Percentiles rank a stretch among this genome's conserved stretches.
Conservation (phyloP, 495 filamentous ascomycete genomes). For the Pseudevernia furfuracea region DNA sequence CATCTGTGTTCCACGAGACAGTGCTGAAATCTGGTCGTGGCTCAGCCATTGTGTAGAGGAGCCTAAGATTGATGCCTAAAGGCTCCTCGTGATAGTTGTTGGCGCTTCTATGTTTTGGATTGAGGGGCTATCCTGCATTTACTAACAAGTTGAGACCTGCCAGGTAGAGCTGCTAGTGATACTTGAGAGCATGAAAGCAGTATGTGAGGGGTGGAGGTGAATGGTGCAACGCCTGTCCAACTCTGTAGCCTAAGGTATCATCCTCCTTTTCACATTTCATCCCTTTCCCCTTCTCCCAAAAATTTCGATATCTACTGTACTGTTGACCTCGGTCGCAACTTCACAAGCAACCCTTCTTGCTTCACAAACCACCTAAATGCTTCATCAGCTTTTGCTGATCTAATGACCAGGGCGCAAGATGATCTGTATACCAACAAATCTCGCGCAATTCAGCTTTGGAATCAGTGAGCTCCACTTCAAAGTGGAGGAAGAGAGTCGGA, state of each 20-base stretch:
- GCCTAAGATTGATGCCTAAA: not conserved
- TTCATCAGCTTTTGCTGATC: not conserved
- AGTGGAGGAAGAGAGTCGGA: slow-evolving; percentile 28
- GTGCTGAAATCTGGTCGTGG: not conserved
- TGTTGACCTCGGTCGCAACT: slow-evolving; percentile 1
- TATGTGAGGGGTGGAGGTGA: not conserved
- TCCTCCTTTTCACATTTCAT: not conserved
- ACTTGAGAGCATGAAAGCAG: no score
- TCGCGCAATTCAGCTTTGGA: slow-evolving; percentile 25
- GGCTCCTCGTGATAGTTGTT: not conserved
- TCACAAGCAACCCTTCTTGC: slow-evolving; percentile 21
- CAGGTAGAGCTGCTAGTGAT: not conserved
- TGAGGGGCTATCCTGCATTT: not conserved
- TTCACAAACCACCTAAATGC: slow-evolving; percentile 22
- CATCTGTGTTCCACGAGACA: not conserved
- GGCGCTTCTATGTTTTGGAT: not conserved
- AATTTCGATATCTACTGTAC: not conserved
- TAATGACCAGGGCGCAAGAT: not conserved
- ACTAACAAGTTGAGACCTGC: not conserved
- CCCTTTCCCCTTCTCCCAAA: not conserved
- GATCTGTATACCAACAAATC: slow-evolving; percentile 10
- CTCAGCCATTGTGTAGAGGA: not conserved
- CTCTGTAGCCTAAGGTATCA: not conserved
- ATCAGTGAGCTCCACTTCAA: slow-evolving; percentile 26
- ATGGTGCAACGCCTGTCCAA: not conserved